A percentile compares a stretch with the other conserved stretches of the same genome.
These are phyloP conservation scores for Rhododendron vialii DNA, from an alignment of 148 eudicot species.

Conservation along the genomic window DNA sequence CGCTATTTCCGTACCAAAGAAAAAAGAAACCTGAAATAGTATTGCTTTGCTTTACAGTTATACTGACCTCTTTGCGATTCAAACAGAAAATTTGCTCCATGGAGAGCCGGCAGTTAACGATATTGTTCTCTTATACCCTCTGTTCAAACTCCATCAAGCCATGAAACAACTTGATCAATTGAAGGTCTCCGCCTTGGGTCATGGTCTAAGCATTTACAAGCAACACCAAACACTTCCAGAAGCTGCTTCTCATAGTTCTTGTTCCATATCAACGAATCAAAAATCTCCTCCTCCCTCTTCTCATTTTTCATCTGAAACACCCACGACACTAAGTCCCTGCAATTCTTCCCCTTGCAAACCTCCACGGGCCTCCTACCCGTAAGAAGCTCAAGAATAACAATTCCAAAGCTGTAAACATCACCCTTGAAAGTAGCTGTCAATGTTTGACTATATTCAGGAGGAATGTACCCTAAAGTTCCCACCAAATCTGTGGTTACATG, in stretches of 20 bases:
- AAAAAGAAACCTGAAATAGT: background rate
- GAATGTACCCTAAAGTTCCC: slow-evolving; percentile 91
- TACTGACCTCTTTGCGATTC: slow-evolving; percentile 7
- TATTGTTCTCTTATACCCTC: slow-evolving; percentile 16
- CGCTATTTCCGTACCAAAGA: background rate
- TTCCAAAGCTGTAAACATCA: slow-evolving; percentile 93
- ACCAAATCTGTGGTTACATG: slow-evolving; percentile 95
- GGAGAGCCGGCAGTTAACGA: background rate
- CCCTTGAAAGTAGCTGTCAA: slow-evolving; percentile 91
- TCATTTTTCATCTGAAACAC: slow-evolving; percentile 78
- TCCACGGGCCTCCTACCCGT: slow-evolving; percentile 86
- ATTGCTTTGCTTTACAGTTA: slow-evolving; percentile 8
- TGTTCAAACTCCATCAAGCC: slow-evolving; percentile 55
- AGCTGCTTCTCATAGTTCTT: slow-evolving; percentile 61
- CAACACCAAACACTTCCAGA: slow-evolving; percentile 59
- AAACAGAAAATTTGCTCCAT: slow-evolving; percentile 11
- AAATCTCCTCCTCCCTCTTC: slow-evolving; percentile 62
- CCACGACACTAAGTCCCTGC: slow-evolving; percentile 86
- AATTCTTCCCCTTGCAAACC: slow-evolving; percentile 80
- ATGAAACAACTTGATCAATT: slow-evolving; percentile 78
- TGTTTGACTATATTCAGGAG: slow-evolving; percentile 90
- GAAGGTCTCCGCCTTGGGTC: slow-evolving; percentile 81
- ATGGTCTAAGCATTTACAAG: slow-evolving; percentile 70
- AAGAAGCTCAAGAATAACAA: slow-evolving; percentile 83
- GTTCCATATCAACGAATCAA: slow-evolving; percentile 58